Evolutionary conservation across 139 green algal species (phyloP).

Genomic region (Closterium sp.): DNA sequence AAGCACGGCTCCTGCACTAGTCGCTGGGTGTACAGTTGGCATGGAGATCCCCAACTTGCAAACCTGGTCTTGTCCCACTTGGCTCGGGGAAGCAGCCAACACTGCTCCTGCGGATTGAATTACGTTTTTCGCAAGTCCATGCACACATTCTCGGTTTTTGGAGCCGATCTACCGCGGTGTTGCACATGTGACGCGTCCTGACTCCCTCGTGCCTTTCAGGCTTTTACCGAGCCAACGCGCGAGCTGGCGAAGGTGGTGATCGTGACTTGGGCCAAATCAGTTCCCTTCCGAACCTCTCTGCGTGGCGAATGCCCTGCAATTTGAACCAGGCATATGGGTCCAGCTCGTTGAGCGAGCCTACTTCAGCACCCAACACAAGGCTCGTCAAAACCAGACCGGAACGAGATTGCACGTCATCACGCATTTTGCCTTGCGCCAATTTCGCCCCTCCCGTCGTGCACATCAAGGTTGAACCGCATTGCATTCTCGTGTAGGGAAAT

Average conservation of each 20-base stretch:
- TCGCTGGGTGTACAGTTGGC: no score
- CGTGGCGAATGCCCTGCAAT: background rate
- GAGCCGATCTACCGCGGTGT: no score
- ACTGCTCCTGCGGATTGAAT: no score
- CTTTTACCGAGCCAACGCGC: background rate
- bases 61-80: no score
- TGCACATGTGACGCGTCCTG: no score
- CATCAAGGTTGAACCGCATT: background rate
- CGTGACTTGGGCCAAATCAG: background rate
- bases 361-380: background rate
- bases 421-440: background rate
- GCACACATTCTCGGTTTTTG: no score
- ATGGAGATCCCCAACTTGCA: no score
- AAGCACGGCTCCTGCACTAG: no score
- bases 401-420: background rate
- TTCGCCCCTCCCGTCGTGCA: background rate
- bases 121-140: no score
- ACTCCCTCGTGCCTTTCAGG: background rate
- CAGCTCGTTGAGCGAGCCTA: background rate
- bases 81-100: no score
- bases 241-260: background rate
- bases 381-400: background rate
- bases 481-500: background rate
- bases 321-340: background rate
- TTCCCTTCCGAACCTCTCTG: background rate